These are phyloP conservation scores for Cronartium ribicola DNA, from an alignment of 1,284 basidiomycete species.

Conservation along the genomic window DNA sequence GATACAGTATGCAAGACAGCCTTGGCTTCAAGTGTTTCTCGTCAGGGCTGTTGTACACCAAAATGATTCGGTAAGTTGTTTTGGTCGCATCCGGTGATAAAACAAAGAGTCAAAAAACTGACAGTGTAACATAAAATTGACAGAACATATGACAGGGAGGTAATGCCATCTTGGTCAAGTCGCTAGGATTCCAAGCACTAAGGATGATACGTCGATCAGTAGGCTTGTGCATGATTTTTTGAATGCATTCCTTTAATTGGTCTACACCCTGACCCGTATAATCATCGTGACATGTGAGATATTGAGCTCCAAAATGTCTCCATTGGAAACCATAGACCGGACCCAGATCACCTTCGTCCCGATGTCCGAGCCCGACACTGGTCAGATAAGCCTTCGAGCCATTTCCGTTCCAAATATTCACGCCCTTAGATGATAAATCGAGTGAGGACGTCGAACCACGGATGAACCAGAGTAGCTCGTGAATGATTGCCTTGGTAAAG, in stretches of 20 bases:
- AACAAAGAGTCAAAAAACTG: conserved; percentile 51
- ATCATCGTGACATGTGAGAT: conserved; percentile 71
- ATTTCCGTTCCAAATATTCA: conserved; percentile 98
- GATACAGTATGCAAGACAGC: conserved; percentile 94
- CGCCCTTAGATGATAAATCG: conserved; percentile 71
- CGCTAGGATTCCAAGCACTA: conserved; percentile 95
- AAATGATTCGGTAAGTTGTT: background rate
- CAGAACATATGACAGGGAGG: conserved; percentile 98
- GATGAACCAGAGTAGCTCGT: conserved; percentile 95
- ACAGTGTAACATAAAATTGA: conserved; percentile 93
- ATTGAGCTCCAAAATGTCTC: conserved; percentile 92
- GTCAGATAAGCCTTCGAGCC: conserved; percentile 83
- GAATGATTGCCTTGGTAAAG: conserved; percentile 82
- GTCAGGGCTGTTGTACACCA: conserved; percentile 43
- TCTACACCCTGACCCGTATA: conserved; percentile 89
- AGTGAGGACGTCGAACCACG: conserved; percentile 77
- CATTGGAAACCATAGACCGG: conserved; percentile 99
- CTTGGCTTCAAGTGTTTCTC: conserved; percentile 55
- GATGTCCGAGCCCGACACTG: conserved; percentile 70
- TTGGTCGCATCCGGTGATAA: background rate
- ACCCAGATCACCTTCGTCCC: conserved; percentile 87
- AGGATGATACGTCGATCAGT: conserved; percentile 94
- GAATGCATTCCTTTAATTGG: conserved; percentile 79
- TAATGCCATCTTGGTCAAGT: conserved; percentile 87
- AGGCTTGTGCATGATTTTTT: conserved; percentile 87